Base-by-base conservation (phyloP, 192 early-diverging fungal genomes). In the Backusella liffmaniae region DNA sequence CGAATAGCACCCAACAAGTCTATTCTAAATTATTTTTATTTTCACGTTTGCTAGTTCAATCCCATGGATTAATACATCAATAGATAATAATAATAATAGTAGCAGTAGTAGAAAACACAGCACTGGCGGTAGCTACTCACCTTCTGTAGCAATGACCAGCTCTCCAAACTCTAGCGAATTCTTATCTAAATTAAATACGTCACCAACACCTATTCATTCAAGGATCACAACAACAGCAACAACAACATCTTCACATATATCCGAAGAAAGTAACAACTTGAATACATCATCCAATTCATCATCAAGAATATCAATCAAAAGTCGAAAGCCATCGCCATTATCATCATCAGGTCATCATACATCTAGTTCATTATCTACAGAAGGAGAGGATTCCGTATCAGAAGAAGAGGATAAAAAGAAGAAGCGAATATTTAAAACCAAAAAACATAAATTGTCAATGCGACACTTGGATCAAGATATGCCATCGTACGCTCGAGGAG, bases 41-140 rank as follows among this genome's bases (percentile, higher is more conserved):
- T 32, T 3, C 3, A 32, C 32, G 2, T 8, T 51, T 29, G 49
- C 15, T 53, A 77, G 73, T 8, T 76, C 74, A 21, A 21, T 80
- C 1, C 65, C 78, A 0, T 76, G 78, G 78, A 77, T 53, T 16
- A 46, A 35, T 34, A 72, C 69, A 15, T 36, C 68, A 0, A 70
- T 62, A 7, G n/a, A 62, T 16, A 69, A 65, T 59, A 29, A 3
- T 59, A 59, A 18, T 21, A 23, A 10, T 3, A 62, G 3, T 29
- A 62, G 3, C 13, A 62, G 3, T 29, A 62, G 23, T 12, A 29
- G 23, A 26, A 21, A 21, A 53, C 21, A 53, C 21, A 53, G 12
- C 13, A 44, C 9, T 15, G 12, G 42, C 10, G 42, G 51, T 53
- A 53, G 51, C 21, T 29, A 29, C 21, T 29, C 56, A 4, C 23